phyloP scores from a whole-genome alignment of 202 grass and related monocot species.

The Hordeum pubiflorum region DNA sequence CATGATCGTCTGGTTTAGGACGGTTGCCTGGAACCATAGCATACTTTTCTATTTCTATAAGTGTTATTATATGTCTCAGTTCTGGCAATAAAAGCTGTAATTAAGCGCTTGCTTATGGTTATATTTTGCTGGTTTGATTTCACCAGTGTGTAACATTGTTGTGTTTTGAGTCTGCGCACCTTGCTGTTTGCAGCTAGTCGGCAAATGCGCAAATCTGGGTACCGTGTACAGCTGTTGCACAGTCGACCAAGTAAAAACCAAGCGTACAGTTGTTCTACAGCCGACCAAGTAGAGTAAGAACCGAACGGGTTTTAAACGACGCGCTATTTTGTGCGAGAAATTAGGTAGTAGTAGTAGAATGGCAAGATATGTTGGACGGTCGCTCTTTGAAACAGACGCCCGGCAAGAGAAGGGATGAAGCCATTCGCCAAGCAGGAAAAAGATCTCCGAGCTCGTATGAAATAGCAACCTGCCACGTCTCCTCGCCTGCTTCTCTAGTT shows the following conservation, averaged over 20 bases:
- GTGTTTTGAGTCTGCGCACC: neutral
- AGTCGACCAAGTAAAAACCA: neutral
- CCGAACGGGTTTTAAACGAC: no score
- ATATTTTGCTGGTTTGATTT: neutral
- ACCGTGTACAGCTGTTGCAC: neutral
- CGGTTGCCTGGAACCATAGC: neutral
- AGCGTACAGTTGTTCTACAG: neutral
- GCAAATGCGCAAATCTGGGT: neutral
- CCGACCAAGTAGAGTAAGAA: no score
- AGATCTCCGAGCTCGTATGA: slow-evolving; percentile 28
- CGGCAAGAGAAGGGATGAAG: neutral
- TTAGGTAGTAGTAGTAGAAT: neutral
- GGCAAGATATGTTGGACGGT: slow-evolving; percentile 7
- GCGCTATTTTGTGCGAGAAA: neutral
- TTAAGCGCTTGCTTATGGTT: neutral
- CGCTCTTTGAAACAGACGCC: neutral
- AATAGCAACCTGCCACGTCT: slow-evolving; percentile 35
- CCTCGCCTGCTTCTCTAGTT: slow-evolving; percentile 20
- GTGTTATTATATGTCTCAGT: neutral
- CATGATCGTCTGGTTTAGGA: neutral
- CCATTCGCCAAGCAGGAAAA: slow-evolving; percentile 7
- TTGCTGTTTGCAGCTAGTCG: neutral
- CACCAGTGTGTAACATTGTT: neutral
- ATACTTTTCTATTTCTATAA: no score
- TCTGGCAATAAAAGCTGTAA: neutral